Evolutionary conservation across 148 eudicot genomes (phyloP).

Genomic region (Chenopodium album): DNA sequence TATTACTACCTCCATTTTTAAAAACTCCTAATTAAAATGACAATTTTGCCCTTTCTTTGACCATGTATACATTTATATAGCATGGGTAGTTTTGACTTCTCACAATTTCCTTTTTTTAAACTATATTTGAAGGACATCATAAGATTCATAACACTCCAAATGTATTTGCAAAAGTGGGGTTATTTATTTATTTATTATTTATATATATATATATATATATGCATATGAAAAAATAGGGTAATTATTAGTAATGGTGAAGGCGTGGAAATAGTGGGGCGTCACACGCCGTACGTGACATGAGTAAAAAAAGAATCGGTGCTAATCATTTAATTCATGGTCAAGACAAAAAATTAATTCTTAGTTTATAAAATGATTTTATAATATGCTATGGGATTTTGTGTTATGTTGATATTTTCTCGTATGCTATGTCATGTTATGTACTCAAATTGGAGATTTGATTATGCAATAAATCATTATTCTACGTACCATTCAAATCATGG

Average conservation of each 20-base stretch:
- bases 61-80: neutral
- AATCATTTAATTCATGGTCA: constrained; percentile 17
- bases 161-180: neutral
- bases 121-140: too few relatives aligned
- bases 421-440: neutral
- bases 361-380: neutral
- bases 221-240: neutral
- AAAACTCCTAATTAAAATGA: neutral
- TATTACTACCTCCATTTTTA: neutral
- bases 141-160: too few relatives aligned
- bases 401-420: neutral
- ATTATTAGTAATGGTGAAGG: neutral
- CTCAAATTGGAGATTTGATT: neutral
- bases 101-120: neutral
- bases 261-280: neutral
- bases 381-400: neutral
- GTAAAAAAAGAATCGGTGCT: neutral
- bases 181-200: too few relatives aligned
- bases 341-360: neutral
- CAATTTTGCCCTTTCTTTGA: constrained; percentile 11
- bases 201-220: too few relatives aligned
- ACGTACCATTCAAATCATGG: neutral
- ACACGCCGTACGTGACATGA: constrained; percentile 7
- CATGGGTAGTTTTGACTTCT: neutral
- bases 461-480: neutral